Conservation (phyloP, 495 filamentous ascomycete species). For the Tricharina praecox region DNA sequence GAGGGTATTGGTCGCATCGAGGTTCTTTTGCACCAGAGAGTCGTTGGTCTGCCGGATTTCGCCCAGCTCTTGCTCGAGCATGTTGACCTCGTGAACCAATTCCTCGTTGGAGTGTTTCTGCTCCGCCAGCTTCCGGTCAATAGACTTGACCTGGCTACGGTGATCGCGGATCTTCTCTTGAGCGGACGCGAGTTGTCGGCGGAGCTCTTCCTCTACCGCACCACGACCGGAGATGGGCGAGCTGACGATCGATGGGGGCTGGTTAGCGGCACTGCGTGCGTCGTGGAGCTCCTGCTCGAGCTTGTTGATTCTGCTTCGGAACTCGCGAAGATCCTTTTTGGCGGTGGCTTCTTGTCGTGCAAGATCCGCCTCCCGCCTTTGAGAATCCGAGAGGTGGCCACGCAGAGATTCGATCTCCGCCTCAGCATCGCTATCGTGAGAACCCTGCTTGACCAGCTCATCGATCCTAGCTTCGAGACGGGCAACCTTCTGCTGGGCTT, state of each 20-base stretch:
- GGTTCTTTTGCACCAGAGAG: constrained; percentile 27
- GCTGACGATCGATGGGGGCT: constrained; percentile 29
- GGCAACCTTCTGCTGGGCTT: constrained; percentile 29
- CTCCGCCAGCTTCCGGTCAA: constrained; percentile 23
- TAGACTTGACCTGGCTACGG: constrained; percentile 32
- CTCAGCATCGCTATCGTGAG: constrained; percentile 24
- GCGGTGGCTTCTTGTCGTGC: constrained; percentile 46
- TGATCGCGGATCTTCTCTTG: constrained; percentile 43
- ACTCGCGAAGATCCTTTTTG: constrained; percentile 35
- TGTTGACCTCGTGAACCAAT: constrained; percentile 31
- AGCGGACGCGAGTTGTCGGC: constrained; percentile 45
- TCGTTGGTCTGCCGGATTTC: constrained; percentile 24
- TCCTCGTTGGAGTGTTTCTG: constrained; percentile 27
- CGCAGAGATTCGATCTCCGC: constrained; percentile 19
- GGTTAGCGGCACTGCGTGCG: constrained; percentile 27
- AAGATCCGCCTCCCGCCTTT: constrained; percentile 45
- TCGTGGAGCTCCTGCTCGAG: constrained; percentile 36
- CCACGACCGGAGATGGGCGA: constrained; percentile 37
- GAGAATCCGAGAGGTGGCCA: constrained; percentile 38
- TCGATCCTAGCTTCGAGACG: constrained; percentile 26
- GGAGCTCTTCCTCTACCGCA: constrained; percentile 43
- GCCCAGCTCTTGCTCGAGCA: constrained; percentile 30
- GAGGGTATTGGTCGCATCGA: constrained; percentile 28
- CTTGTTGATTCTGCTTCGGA: constrained; percentile 34
- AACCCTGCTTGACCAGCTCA: constrained; percentile 27